Evolutionary conservation across 441 rosid species (phyloP).

Genomic region (Gossypium schwendimanii): DNA sequence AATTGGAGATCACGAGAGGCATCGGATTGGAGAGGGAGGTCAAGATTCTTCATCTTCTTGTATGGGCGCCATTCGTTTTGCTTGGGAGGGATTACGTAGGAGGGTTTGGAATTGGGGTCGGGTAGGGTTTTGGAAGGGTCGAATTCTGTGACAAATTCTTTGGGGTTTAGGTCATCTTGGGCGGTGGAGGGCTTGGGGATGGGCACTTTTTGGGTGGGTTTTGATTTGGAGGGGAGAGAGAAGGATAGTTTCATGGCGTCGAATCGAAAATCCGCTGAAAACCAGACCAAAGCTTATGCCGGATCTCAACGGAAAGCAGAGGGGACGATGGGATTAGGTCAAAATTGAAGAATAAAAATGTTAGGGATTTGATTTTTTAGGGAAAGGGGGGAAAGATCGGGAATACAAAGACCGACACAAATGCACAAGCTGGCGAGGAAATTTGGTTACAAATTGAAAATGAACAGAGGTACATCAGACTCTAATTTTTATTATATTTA

Average conservation of each 20-base stretch:
- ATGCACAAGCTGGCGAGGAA: too few relatives aligned
- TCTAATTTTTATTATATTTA: too few relatives aligned
- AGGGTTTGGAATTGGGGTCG: conserved; percentile 18
- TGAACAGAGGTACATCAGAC: too few relatives aligned
- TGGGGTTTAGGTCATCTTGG: conserved; percentile 20
- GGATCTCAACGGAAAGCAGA: background rate
- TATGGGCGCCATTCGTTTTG: conserved; percentile 55
- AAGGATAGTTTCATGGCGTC: conserved; percentile 58
- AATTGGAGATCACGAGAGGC: conserved; percentile 36
- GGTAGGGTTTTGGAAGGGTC: conserved; percentile 49
- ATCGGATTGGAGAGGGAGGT: conserved; percentile 39
- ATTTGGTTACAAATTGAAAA: too few relatives aligned
- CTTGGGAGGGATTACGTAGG: conserved; percentile 54
- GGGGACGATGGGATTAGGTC: background rate
- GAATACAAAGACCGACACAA: background rate
- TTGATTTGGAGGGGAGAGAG: conserved; percentile 49
- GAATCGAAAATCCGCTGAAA: background rate
- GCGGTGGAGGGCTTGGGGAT: conserved; percentile 19
- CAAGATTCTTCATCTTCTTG: conserved; percentile 74
- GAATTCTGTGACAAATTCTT: conserved; percentile 60
- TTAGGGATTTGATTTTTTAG: background rate
- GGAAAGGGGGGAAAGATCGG: background rate
- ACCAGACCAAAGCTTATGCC: background rate
- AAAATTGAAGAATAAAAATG: background rate
- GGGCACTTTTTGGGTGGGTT: conserved; percentile 17